Evolutionary conservation across 78 protist genomes (phyloP), one percentile per base, ranked within the genome.

Genomic region (Protostelium mycophagum): DNA sequence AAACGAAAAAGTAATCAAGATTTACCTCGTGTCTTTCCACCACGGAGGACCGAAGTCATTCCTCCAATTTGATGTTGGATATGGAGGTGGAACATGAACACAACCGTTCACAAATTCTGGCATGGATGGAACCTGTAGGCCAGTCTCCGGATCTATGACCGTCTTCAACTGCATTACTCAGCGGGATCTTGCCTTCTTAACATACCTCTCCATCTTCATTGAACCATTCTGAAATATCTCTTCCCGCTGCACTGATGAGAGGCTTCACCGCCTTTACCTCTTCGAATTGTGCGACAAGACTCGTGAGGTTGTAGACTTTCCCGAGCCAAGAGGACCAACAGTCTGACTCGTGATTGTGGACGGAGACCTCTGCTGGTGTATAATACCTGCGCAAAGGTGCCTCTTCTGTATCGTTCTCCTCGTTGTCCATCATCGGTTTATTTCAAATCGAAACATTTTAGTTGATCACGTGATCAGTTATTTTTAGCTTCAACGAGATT

Each of bases 211-310:
- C 85, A 36, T 86, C 51, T 0, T 63, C 36, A 29, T 95, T 92
- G 34, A 95, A 93, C 97, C 97, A 95, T 87, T 95, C 94, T 28
- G 96, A 89, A 37, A 95, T 95, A 89, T 95, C 97, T 29, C 28
- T 86, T 28, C 97, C 97, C 0, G 95, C 95, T 35, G 31, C 84
- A 0, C 34, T 36, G 31, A 91, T 29, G 35, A 93, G 0, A 0
- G 93, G 96, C 84, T 88, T 36, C 38, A 83, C 38, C 1, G 10
- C 0, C 0, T 35, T 34, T n/a, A 1, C 90, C 91, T 0, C n/a
- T 9, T 88, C 38, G 34, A 0, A 37, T 51, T 51, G 73, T 16
- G 73, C 73, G 39, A 92, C 28, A n/a, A 95, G 86, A 16, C 38
- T 0, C 1, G 95, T 91, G 36, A 95, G 63, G 31, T 95, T 87